Conservation (phyloP, 306 rosid genomes). For the Gastrolobium bilobum region DNA sequence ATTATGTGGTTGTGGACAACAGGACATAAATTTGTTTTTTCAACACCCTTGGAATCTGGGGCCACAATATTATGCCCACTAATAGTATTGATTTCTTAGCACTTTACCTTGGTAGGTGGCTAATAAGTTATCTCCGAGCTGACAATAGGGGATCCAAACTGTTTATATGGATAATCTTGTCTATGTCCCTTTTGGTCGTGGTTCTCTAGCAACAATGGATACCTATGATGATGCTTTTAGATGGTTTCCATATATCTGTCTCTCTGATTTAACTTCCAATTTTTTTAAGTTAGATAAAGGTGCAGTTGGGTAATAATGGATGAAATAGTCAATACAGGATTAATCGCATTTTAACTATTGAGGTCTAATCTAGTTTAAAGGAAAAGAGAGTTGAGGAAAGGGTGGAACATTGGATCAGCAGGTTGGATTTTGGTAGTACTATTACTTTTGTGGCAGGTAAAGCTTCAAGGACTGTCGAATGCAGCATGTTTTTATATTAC, state of each 20-base stretch:
- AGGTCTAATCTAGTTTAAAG: constrained; percentile 18
- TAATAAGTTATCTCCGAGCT: not conserved
- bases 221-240: not conserved
- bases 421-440: not conserved
- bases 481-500: not conserved
- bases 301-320: not conserved
- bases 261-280: not conserved
- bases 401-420: constrained; percentile 9
- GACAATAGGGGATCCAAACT: not conserved
- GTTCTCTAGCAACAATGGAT: not conserved
- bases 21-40: not conserved
- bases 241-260: not conserved
- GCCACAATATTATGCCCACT: not conserved
- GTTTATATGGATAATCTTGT: not conserved
- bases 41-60: constrained; percentile 1
- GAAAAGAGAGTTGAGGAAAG: constrained; percentile 1
- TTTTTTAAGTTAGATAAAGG: no score
- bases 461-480: not conserved
- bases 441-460: not conserved
- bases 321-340: not conserved
- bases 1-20: not conserved
- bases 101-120: no score
- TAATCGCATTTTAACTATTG: not conserved
- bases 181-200: not conserved
- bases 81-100: no score